Percentiles rank a stretch among this genome's conserved stretches.
These are phyloP conservation scores for Euphorbia peplus DNA, from an alignment of 345 rosid species.

Conservation along the genomic window DNA sequence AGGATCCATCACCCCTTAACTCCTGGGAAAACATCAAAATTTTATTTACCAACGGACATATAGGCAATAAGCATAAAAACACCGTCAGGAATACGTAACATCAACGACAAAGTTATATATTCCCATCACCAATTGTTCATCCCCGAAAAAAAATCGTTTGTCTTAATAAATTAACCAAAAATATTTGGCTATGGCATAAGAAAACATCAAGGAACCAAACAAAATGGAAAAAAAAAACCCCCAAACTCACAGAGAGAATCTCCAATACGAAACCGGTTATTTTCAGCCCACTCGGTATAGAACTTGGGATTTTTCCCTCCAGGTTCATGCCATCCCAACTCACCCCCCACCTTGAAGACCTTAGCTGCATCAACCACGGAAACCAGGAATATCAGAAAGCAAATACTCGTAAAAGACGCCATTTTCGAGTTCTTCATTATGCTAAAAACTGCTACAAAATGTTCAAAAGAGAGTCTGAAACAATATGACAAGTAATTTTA, in stretches of 20 bases:
- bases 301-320: conserved; percentile 32
- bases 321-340: conserved; percentile 64
- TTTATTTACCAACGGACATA: too few species aligned
- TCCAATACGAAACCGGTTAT: conserved; percentile 58
- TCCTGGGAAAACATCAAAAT: too few species aligned
- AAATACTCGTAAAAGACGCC: conserved; percentile 6
- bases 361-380: conserved; percentile 33
- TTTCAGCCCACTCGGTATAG: conserved; percentile 62
- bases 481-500: not conserved
- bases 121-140: too few species aligned
- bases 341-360: conserved; percentile 58
- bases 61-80: too few species aligned
- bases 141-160: too few species aligned
- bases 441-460: not conserved
- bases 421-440: conserved; percentile 2
- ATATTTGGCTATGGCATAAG: too few species aligned
- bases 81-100: too few species aligned
- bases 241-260: conserved; percentile 60
- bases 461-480: not conserved
- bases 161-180: too few species aligned
- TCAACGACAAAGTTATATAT: too few species aligned
- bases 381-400: conserved; percentile 4
- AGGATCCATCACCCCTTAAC: too few species aligned
- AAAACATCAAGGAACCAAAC: too few species aligned
- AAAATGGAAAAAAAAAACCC: not conserved